Evolutionary conservation across 495 filamentous ascomycete species (phyloP).

Genomic region (Entonaema liquescens): DNA sequence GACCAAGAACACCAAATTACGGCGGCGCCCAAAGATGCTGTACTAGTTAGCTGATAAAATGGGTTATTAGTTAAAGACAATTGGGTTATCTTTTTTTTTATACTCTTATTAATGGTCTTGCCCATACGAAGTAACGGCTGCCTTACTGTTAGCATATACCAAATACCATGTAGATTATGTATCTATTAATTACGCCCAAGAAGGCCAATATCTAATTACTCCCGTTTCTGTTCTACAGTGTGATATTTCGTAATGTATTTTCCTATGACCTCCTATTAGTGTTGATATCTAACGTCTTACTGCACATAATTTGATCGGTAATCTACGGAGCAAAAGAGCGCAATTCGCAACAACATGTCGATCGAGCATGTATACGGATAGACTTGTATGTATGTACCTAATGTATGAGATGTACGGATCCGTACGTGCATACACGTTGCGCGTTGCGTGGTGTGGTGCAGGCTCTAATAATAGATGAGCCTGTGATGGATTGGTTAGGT

Average conservation of each 20-base stretch:
- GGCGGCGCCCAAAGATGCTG: constrained; percentile 42
- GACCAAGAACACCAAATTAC: constrained; percentile 29
- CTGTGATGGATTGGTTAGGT: background rate
- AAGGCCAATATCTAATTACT: constrained; percentile 13
- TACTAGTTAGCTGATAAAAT: constrained; percentile 32
- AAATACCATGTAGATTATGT: constrained; percentile 39
- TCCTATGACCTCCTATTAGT: background rate
- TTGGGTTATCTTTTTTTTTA: background rate
- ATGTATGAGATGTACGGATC: too few relatives aligned
- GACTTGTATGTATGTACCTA: constrained; percentile 3
- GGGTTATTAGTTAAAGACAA: constrained; percentile 27
- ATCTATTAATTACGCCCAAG: constrained; percentile 24
- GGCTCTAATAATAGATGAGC: constrained; percentile 16
- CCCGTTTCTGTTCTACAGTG: background rate
- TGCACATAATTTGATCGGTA: background rate
- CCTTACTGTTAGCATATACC: constrained; percentile 23
- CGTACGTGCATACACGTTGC: background rate
- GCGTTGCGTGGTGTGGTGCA: background rate
- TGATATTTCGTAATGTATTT: background rate
- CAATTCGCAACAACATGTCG: background rate
- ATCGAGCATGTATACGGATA: background rate
- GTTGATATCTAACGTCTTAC: background rate
- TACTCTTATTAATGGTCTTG: constrained; percentile 4
- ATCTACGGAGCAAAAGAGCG: background rate
- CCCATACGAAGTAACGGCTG: constrained; percentile 40